A percentile compares a stretch with the other conserved stretches of the same genome.
Evolutionary conservation across 805 yeast species (phyloP).

Genomic region (Ogataea glucozyma): DNA sequence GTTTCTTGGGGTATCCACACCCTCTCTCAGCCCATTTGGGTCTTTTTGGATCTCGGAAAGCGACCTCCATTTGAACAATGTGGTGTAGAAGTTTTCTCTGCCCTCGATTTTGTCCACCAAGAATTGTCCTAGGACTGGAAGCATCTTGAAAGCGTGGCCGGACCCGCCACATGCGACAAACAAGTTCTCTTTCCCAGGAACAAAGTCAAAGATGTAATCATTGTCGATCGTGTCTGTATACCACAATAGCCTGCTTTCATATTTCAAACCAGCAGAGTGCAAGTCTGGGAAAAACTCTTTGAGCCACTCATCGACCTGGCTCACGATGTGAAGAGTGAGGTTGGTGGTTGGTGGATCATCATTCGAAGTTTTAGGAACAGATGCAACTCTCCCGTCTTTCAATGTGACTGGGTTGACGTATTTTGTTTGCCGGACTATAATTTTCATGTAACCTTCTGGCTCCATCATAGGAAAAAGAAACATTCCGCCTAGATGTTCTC

Average conservation of each 20-base stretch:
- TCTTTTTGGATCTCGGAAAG: slow-evolving; percentile 27
- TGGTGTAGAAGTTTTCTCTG: slow-evolving; percentile 31
- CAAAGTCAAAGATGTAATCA: slow-evolving; percentile 35
- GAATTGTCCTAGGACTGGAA: slow-evolving; percentile 36
- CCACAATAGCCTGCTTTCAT: slow-evolving; percentile 34
- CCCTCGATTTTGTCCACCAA: slow-evolving; percentile 38
- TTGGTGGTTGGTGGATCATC: slow-evolving; percentile 24
- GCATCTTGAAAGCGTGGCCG: slow-evolving; percentile 39
- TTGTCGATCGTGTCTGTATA: slow-evolving; percentile 37
- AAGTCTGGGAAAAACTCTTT: slow-evolving; percentile 33
- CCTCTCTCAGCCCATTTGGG: slow-evolving; percentile 33
- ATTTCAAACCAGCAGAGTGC: slow-evolving; percentile 24
- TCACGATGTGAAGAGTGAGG: slow-evolving; percentile 30
- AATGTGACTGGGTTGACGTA: slow-evolving; percentile 34
- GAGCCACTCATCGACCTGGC: slow-evolving; percentile 31
- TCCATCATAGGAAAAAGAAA: slow-evolving; percentile 38
- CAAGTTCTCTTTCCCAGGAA: slow-evolving; percentile 32
- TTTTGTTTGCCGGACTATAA: slow-evolving; percentile 39
- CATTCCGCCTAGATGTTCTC: slow-evolving; percentile 34
- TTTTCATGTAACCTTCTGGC: slow-evolving; percentile 39
- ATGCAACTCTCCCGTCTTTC: slow-evolving; percentile 27
- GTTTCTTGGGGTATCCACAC: slow-evolving; percentile 20
- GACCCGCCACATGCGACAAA: slow-evolving; percentile 39
- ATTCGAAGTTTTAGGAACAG: slow-evolving; percentile 35
- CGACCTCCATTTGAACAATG: slow-evolving; percentile 37